A percentile compares a stretch with the other conserved stretches of the same genome.
Evolutionary conservation across 192 early-diverging fungal genomes (phyloP).

Genomic region (Backusella macrospora): DNA sequence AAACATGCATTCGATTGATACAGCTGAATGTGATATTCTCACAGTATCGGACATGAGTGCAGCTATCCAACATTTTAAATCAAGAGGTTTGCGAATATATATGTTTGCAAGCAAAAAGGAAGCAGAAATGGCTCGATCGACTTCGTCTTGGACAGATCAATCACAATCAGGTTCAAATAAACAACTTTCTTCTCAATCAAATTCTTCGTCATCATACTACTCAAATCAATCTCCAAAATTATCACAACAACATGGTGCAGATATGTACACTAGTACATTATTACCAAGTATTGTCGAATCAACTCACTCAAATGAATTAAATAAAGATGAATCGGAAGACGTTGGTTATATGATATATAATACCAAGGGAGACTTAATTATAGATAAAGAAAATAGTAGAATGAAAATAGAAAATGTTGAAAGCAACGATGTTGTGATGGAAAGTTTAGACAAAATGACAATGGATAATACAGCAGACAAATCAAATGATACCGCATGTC

Average conservation of each 20-base stretch:
- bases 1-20: neutral
- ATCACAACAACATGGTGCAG: neutral
- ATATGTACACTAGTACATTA: neutral
- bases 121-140: slow-evolving; percentile 7
- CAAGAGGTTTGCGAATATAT: neutral
- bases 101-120: slow-evolving; percentile 15
- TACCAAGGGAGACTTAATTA: neutral
- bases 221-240: neutral
- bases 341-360: neutral
- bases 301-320: neutral
- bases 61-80: neutral
- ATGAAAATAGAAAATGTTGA: neutral
- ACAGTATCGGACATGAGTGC: slow-evolving; percentile 30
- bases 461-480: neutral
- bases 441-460: slow-evolving; percentile 9
- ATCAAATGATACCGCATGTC: neutral
- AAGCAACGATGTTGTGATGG: neutral
- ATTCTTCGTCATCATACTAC: slow-evolving; percentile 3
- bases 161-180: slow-evolving; percentile 3
- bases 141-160: neutral
- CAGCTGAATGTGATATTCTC: neutral
- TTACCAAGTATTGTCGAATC: neutral
- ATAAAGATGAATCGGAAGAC: neutral
- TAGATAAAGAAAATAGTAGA: neutral
- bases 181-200: neutral